phyloP scores from a whole-genome alignment of 1,139 yeast species.

The Kazachstania sp. region DNA sequence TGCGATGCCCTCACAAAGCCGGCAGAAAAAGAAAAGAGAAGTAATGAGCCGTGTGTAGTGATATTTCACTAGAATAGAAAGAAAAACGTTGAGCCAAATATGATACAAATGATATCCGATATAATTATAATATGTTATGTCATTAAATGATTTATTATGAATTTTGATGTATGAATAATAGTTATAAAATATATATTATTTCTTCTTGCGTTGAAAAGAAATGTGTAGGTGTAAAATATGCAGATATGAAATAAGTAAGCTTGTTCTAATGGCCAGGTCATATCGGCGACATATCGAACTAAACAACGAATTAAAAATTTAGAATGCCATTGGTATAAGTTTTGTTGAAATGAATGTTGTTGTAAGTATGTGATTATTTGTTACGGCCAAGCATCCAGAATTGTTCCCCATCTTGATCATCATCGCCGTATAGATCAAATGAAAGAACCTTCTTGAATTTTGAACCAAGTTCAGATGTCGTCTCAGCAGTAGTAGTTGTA shows the following conservation, averaged over 20 bases:
- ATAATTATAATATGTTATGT: neutral
- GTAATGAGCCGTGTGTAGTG: neutral
- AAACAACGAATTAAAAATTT: neutral
- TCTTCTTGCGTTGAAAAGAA: no score
- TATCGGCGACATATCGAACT: neutral
- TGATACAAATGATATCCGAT: neutral
- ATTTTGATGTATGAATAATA: neutral
- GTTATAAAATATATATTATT: neutral
- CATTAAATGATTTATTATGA: neutral
- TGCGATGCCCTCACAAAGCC: no score
- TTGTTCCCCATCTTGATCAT: slow-evolving; percentile 7
- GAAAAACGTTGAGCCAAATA: no score
- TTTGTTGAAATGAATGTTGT: neutral
- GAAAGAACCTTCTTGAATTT: slow-evolving; percentile 8
- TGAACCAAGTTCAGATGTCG: neutral
- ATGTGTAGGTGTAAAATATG: neutral
- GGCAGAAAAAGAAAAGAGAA: neutral
- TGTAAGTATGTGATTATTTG: neutral
- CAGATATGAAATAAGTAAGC: neutral
- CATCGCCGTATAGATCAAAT: slow-evolving; percentile 8
- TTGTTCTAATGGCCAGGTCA: neutral
- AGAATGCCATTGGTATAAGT: neutral
- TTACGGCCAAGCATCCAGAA: slow-evolving; percentile 11
- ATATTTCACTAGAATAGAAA: neutral
- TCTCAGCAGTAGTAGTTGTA: neutral